Base-by-base conservation (phyloP, 2,329 filamentous ascomycete species). In the Mollisiaceae sp. region DNA sequence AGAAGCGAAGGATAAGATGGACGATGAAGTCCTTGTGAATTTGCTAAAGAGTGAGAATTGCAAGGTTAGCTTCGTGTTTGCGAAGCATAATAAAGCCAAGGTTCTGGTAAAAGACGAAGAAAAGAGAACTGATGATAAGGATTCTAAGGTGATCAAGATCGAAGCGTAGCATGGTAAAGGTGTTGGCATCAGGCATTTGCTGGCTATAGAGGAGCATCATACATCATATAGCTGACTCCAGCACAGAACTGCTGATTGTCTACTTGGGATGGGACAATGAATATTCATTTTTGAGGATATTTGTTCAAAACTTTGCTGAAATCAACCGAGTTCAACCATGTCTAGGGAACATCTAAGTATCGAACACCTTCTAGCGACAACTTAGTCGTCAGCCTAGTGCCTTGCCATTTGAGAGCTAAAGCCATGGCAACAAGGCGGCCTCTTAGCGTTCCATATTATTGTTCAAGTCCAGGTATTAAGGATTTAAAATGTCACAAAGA, bases 21-120 rank as follows among this genome's bases (percentile, higher is more conserved):
- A 84, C 62, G 85, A 87, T 70, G 78, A 82, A 60, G 79, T 83
- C 0, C 76, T 88, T 57, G 74, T 81, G 0, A 77, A 77, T 18
- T 79, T 85, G 24, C 70, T 87, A 56, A 79, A 79, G 67, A 82
- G 84, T 59, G 69, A 74, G 67, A 69, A 69, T 55, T 72, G 72
- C 57, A 76, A 77, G 67, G 79, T 86, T 32, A 78, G 79, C 12
- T 86, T 82, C 70, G 70, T 86, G 27, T 81, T 86, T 73, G 80
- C 81, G 32, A 86, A 76, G 65, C 72, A 70, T 35, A 63, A 66
- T 65, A 60, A 41, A 14, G 55, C 55, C 1, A 57, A 39, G 24
- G 24, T 35, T 54, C n/a, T 54, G 24, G 1, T 24, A 3, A 54
- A 54, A 54, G 50, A 54, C 12, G 50, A 54, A 12, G 50, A 14